These are phyloP conservation scores for Karstenula rhodostoma DNA, from an alignment of 2,329 filamentous ascomycete genomes.

Conservation along the genomic window DNA sequence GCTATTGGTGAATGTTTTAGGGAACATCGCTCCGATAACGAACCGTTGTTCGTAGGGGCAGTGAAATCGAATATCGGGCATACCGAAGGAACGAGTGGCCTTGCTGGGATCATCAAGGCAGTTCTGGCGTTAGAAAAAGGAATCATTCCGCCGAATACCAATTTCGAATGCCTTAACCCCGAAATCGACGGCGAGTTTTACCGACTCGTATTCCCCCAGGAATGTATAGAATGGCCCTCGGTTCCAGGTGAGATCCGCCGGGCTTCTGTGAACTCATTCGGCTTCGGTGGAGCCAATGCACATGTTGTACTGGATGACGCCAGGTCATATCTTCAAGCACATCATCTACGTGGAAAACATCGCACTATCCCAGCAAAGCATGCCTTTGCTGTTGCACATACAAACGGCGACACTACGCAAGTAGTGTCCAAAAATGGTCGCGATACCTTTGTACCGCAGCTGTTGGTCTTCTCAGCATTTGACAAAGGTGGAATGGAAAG, in stretches of 20 bases:
- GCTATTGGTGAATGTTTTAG: constrained; percentile 31
- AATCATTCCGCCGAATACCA: constrained; percentile 45
- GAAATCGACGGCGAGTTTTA: constrained; percentile 16
- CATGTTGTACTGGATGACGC: not conserved
- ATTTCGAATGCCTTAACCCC: constrained; percentile 45
- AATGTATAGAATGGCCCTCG: constrained; percentile 38
- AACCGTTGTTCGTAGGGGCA: constrained; percentile 32
- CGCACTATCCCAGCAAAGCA: not conserved
- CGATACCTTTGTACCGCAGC: no score
- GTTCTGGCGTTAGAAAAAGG: constrained; percentile 51
- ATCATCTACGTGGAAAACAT: not conserved
- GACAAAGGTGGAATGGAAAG: no score
- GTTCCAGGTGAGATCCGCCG: not conserved
- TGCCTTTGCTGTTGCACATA: no score
- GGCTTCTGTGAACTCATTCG: constrained; percentile 56
- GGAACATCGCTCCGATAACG: constrained; percentile 21
- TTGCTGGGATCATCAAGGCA: constrained; percentile 48
- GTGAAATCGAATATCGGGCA: constrained; percentile 44
- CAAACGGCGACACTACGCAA: no score
- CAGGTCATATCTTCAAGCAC: not conserved
- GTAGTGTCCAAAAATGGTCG: no score
- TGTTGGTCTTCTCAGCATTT: no score
- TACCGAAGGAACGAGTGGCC: constrained; percentile 36
- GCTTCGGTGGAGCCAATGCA: constrained; percentile 18
- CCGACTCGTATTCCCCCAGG: not conserved